These are phyloP conservation scores for Trametes elegans DNA, from an alignment of 768 basidiomycete species.

Conservation along the genomic window DNA sequence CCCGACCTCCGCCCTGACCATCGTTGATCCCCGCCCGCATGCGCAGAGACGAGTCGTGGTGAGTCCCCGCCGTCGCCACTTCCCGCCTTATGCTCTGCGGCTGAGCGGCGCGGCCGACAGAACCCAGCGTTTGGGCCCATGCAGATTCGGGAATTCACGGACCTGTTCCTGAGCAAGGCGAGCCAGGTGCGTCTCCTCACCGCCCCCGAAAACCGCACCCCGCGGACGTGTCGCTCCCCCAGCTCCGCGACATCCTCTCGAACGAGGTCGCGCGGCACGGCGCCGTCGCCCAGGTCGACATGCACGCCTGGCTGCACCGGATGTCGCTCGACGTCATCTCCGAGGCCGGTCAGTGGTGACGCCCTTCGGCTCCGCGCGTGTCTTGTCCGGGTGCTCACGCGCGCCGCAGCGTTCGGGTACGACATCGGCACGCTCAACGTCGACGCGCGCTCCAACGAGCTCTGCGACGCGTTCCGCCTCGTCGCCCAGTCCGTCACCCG, in stretches of 20 bases:
- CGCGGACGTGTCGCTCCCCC: neutral
- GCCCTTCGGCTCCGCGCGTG: neutral
- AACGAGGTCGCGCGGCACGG: constrained; percentile 31
- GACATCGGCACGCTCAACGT: constrained; percentile 31
- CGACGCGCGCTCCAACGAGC: constrained; percentile 28
- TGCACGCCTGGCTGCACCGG: constrained; percentile 33
- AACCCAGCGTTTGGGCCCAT: constrained; percentile 66
- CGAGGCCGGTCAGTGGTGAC: constrained; percentile 35
- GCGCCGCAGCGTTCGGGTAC: constrained; percentile 32
- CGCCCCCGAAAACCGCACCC: neutral
- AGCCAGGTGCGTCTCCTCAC: constrained; percentile 36
- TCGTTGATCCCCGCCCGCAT: neutral
- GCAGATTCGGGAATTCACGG: constrained; percentile 57
- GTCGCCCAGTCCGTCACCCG: constrained; percentile 19
- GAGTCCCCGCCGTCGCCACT: neutral
- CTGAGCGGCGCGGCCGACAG: constrained; percentile 34
- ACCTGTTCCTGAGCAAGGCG: constrained; percentile 56
- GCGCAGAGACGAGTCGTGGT: constrained; percentile 7
- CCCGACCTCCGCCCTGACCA: neutral
- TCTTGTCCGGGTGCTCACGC: no score
- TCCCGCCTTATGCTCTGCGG: no score
- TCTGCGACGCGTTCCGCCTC: constrained; percentile 30
- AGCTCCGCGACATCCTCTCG: constrained; percentile 26
- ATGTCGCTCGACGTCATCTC: constrained; percentile 42
- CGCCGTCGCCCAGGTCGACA: constrained; percentile 28